Evolutionary conservation across 805 yeast genomes (phyloP).

Genomic region (Hanseniaspora lachancei): DNA sequence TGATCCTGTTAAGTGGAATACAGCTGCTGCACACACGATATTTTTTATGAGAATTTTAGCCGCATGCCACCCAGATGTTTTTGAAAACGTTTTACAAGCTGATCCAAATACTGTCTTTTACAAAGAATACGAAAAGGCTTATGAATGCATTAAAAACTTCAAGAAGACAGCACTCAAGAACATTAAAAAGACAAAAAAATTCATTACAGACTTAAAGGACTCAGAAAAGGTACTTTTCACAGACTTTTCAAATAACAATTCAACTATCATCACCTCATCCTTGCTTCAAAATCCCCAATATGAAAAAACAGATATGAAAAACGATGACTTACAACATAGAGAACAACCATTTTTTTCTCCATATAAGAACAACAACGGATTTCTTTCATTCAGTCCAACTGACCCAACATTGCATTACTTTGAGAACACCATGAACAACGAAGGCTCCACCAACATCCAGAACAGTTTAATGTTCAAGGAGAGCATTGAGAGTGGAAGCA

Average conservation of each 20-base stretch:
- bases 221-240: background rate
- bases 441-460: background rate
- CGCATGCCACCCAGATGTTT: slow-evolving; percentile 1
- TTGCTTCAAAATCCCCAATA: background rate
- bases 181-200: background rate
- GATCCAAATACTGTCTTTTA: background rate
- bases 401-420: background rate
- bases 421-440: background rate
- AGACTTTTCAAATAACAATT: background rate
- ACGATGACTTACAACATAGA: background rate
- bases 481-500: background rate
- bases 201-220: background rate
- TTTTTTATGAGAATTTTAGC: slow-evolving; percentile 2
- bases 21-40: background rate
- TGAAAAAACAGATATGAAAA: background rate
- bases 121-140: slow-evolving; percentile 2
- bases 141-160: background rate
- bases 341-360: background rate
- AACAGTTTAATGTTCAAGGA: background rate
- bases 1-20: slow-evolving; percentile 13
- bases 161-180: background rate
- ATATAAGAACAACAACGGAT: background rate
- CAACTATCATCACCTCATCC: background rate
- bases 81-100: background rate
- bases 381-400: background rate